Evolutionary conservation across 1,284 basidiomycete genomes (phyloP), one percentile per base, ranked within the genome.

Genomic region (Fomes fomentarius): DNA sequence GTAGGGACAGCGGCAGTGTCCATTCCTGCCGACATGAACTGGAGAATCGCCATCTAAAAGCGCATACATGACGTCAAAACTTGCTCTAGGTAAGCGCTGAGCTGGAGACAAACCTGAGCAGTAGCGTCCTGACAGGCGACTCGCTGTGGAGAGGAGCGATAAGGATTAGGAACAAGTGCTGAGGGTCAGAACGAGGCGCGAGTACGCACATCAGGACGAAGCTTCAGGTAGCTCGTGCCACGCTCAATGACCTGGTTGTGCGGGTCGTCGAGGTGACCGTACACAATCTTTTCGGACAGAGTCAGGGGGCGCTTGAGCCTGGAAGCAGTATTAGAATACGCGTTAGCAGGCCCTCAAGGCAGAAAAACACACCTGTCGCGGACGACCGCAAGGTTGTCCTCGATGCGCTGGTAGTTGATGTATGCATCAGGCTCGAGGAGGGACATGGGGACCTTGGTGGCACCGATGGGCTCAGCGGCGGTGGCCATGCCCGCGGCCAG

Each of bases 1-100:
- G 96, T 96, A 43, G 97, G 96, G 63, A 98, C 96, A 54, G 96
- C 95, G 45, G 93, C 94, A 50, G 94, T 96, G 73, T 95, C 94
- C 81, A 99, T 95, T 66, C 96, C 96, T 24, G 97, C 96, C 46
- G 96, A 98, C 97, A 99, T 99, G 86, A 99, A 99, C 81, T 99
- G 96, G 65, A 99, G 85, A 58, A 99, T 85, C 35, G 97, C 97
- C 97, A 99, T 99, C 90, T 98, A 75, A 21, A 37, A 33, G 50
- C 19, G 30, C 45, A 34, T 42, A 28, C 34, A 60, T 65, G 64
- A 65, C 63, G 64, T 66, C 65, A 68, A 58, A 30, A 47, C 38
- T 37, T 8, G 21, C 19, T 33, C 51, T 52, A 52, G 40, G 57
- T 50, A 52, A 28, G 50, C 40, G 48, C 40, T 40, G 26, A 31